Evolutionary conservation across 768 basidiomycete genomes (phyloP).

Genomic region (Cyathus striatus): DNA sequence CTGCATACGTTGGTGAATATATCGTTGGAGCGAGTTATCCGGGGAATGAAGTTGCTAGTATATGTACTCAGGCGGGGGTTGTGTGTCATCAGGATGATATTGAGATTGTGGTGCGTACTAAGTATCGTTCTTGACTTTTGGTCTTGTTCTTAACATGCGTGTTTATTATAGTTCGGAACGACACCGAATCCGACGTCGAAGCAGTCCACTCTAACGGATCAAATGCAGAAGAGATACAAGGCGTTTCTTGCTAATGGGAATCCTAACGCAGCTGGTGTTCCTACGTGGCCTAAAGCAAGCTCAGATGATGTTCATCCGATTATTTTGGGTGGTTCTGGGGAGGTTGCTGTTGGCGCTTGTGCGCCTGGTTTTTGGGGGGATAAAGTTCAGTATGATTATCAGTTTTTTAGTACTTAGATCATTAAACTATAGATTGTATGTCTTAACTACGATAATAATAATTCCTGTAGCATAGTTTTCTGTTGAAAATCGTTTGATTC

Average conservation of each 20-base stretch:
- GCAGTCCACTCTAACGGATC: conserved; percentile 52
- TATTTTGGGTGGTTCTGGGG: conserved; percentile 54
- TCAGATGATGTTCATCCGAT: conserved; percentile 50
- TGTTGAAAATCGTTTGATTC: too few relatives aligned
- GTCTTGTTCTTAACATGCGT: too few relatives aligned
- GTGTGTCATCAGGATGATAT: conserved; percentile 86
- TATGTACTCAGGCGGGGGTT: conserved; percentile 49
- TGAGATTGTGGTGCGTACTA: conserved; percentile 57
- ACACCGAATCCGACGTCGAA: conserved; percentile 45
- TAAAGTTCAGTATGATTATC: conserved; percentile 65
- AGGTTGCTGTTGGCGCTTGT: conserved; percentile 53
- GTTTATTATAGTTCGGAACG: conserved; percentile 45
- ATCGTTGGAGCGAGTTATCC: conserved; percentile 68
- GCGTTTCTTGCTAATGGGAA: conserved; percentile 58
- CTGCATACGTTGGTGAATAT: conserved; percentile 61
- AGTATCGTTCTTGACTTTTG: conserved; percentile 2
- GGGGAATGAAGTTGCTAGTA: conserved; percentile 49
- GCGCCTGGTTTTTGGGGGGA: conserved; percentile 64
- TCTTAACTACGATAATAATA: too few relatives aligned
- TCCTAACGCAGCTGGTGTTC: conserved; percentile 50
- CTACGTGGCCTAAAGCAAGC: conserved; percentile 51
- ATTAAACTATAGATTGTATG: too few relatives aligned
- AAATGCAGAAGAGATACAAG: conserved; percentile 70
- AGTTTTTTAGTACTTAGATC: conserved; percentile 51
- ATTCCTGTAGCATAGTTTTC: too few relatives aligned